A percentile compares a stretch with the other conserved stretches of the same genome.
Evolutionary conservation across 169 alveolate species (phyloP).

Genomic region (Cystoisospora suis): DNA sequence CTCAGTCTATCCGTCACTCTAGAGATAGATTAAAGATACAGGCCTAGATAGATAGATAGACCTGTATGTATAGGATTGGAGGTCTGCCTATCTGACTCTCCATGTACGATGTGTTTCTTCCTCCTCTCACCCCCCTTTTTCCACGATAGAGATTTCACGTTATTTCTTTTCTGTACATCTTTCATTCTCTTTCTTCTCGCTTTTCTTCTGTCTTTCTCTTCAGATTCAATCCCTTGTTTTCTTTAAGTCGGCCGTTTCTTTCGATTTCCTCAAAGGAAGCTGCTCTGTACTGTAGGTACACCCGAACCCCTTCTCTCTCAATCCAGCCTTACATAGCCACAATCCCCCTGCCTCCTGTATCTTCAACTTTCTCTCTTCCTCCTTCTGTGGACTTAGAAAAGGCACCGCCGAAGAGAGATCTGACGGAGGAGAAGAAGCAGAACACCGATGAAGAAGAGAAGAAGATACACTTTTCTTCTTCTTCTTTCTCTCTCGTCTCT

Average conservation of each 20-base stretch:
- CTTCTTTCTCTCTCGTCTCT: background rate
- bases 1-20: background rate
- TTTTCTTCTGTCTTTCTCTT: background rate
- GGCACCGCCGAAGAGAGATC: too few relatives aligned
- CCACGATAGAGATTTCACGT: background rate
- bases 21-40: background rate
- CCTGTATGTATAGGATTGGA: background rate
- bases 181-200: background rate
- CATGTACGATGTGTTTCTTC: background rate
- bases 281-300: slow-evolving; percentile 11
- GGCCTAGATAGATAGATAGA: background rate
- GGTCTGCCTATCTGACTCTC: background rate
- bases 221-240: background rate
- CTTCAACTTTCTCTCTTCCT: background rate
- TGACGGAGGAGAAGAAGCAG: too few relatives aligned
- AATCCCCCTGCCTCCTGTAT: background rate
- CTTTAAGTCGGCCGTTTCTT: background rate
- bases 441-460: too few relatives aligned
- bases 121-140: background rate
- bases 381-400: background rate
- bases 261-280: slow-evolving; percentile 15
- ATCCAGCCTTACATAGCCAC: background rate
- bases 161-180: background rate
- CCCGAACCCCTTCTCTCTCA: background rate
- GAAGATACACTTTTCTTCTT: background rate